phyloP scores from a whole-genome alignment of 768 basidiomycete genomes.

The Ephemerocybe angulata region DNA sequence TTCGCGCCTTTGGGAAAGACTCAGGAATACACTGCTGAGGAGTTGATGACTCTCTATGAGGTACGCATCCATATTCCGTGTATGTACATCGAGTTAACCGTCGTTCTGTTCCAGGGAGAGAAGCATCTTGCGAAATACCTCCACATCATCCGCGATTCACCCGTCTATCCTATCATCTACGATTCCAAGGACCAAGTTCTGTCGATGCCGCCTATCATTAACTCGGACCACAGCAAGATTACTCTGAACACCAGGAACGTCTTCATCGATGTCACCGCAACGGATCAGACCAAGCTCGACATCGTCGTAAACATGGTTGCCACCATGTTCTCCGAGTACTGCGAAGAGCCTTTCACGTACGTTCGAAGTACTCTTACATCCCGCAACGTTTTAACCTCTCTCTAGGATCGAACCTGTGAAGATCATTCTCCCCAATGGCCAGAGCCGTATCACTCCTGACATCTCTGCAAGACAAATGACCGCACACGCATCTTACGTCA shows the following conservation, averaged over 20 bases:
- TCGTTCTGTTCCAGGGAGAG: conserved; percentile 59
- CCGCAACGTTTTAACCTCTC: background rate
- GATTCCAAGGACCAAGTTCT: conserved; percentile 83
- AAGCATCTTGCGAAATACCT: conserved; percentile 88
- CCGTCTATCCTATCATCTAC: conserved; percentile 97
- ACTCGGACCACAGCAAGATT: conserved; percentile 97
- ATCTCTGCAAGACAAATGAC: conserved; percentile 66
- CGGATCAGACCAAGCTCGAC: conserved; percentile 92
- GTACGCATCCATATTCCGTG: conserved; percentile 36
- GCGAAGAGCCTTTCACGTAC: conserved; percentile 86
- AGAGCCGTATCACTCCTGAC: conserved; percentile 73
- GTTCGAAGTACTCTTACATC: conserved; percentile 23
- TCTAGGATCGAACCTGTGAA: conserved; percentile 90
- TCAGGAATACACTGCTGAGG: conserved; percentile 77
- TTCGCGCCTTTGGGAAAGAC: conserved; percentile 85
- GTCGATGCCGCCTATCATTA: conserved; percentile 98
- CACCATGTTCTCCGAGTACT: conserved; percentile 99
- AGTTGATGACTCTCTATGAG: conserved; percentile 93
- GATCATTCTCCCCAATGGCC: conserved; percentile 75
- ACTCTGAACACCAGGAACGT: conserved; percentile 89
- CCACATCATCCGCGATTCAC: conserved; percentile 89
- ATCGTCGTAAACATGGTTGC: conserved; percentile 94
- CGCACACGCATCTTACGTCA: conserved; percentile 88
- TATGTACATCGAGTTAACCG: background rate
- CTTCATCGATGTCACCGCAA: conserved; percentile 96